Evolutionary conservation across 2,329 filamentous ascomycete genomes (phyloP).

Genomic region (Ascochyta pisi): DNA sequence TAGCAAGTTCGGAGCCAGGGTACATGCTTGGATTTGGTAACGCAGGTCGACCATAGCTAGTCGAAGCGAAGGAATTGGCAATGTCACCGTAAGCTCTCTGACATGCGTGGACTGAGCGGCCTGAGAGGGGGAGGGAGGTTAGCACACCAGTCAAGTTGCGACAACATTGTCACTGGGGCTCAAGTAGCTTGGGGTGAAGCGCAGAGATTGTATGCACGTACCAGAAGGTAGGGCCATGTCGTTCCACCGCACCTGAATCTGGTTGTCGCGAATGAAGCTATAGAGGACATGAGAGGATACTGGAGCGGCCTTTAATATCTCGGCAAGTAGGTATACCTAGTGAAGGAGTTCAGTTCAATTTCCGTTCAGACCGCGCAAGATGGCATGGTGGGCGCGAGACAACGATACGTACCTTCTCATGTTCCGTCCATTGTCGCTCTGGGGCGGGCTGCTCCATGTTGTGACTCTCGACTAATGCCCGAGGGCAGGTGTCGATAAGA

Average conservation of each 20-base stretch:
- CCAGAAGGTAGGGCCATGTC: slow-evolving; percentile 59
- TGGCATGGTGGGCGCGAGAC: slow-evolving; percentile 16
- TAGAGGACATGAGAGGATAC: slow-evolving; percentile 54
- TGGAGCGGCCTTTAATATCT: slow-evolving; percentile 58
- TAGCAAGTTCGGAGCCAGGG: slow-evolving; percentile 41
- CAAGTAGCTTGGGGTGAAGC: neutral
- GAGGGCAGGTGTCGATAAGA: slow-evolving; percentile 41
- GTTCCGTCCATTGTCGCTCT: slow-evolving; percentile 54
- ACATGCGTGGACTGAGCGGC: slow-evolving; percentile 47
- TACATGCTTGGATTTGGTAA: slow-evolving; percentile 42
- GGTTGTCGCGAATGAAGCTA: slow-evolving; percentile 52
- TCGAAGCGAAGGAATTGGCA: slow-evolving; percentile 29
- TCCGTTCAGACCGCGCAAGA: neutral
- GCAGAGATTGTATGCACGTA: slow-evolving; percentile 40
- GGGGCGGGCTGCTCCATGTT: slow-evolving; percentile 51
- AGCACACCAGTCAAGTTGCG: slow-evolving; percentile 7
- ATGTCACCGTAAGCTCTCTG: slow-evolving; percentile 46
- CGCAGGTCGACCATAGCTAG: slow-evolving; percentile 41
- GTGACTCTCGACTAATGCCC: slow-evolving; percentile 23
- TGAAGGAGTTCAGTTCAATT: neutral
- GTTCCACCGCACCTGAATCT: slow-evolving; percentile 57
- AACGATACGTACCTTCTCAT: slow-evolving; percentile 52
- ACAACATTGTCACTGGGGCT: neutral
- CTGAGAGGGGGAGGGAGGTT: slow-evolving; percentile 27
- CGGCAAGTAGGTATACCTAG: slow-evolving; percentile 56